Evolutionary conservation across 352 stramenopile genomes (phyloP).

Genomic region (Phytophthora melonis): DNA sequence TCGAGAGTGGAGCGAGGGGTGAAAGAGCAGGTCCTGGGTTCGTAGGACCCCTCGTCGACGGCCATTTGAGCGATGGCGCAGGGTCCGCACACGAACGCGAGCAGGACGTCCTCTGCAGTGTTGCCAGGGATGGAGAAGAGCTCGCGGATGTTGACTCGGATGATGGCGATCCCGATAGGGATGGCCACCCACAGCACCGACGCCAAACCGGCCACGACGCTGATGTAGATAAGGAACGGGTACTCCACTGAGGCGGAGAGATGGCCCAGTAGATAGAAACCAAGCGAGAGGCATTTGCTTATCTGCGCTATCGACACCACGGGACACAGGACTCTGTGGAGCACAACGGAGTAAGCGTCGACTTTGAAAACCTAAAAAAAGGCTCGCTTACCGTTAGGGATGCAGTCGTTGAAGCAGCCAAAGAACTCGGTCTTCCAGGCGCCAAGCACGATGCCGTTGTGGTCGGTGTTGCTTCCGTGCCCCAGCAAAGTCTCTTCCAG

Average conservation of each 20-base stretch:
- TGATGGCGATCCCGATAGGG: conserved; percentile 16
- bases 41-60: conserved; percentile 49
- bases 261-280: conserved; percentile 16
- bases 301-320: conserved; percentile 42
- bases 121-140: conserved; percentile 53
- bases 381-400: conserved; percentile 30
- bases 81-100: conserved; percentile 47
- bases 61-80: conserved; percentile 55
- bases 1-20: conserved; percentile 33
- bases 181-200: conserved; percentile 1
- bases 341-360: neutral
- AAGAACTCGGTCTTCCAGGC: conserved; percentile 33
- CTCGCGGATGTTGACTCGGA: conserved; percentile 49
- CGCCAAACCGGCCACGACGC: conserved; percentile 1
- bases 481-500: conserved; percentile 9
- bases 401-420: conserved; percentile 29
- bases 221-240: conserved; percentile 3
- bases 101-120: conserved; percentile 39
- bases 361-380: neutral
- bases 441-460: conserved; percentile 34
- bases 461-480: conserved; percentile 13
- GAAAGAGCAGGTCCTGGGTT: conserved; percentile 40
- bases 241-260: conserved; percentile 9
- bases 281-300: too few species aligned
- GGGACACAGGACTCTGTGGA: conserved; percentile 26